Base-by-base conservation (phyloP, 176 grass and related monocot genomes). In the Cenchrus americanus region DNA sequence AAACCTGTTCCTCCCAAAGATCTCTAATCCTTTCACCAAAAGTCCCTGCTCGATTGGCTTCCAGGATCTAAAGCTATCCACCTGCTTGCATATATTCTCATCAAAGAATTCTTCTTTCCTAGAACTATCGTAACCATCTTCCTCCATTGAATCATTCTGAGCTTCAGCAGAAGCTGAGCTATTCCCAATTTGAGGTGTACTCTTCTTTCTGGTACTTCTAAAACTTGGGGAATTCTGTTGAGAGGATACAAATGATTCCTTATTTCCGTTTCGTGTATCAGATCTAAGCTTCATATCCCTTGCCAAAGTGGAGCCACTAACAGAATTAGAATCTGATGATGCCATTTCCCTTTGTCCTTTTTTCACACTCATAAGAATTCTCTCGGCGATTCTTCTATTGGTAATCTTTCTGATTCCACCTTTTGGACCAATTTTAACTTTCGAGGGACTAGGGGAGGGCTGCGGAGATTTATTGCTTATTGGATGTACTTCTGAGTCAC, bases 1-100 rank as follows among this genome's bases (percentile, higher is more conserved):
- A 61, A 86, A 91, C 96, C 96, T 95, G 75, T 95, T 95, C 83
- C 81, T 91, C 84, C 93, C 96, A 75, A 95, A 98, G 77, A 98
- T 94, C 80, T 95, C 93, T 44, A 95, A 82, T 85, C 96, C 96
- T 91, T 98, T 98, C 71, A 95, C 60, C 57, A 95, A 87, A 66
- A 98, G 92, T n/a, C 93, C 89, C 87, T 92, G 93, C 69, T 98
- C 96, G 87, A 95, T 90, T 68, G 87, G 26, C 48, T 90, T 98
- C 96, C 96, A 98, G 10, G 89, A 89, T 75, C 79, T 78, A 75
- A 61, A 43, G 34, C 66, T 82, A 66, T 90, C 75, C 26, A 85
- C 85, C 80, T 90, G 87, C 63, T 75, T 98, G 82, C 86, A 88
- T 44, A 82, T 82, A 84, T 84, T 98, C 83, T 93, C 93, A 69